Base-by-base conservation (phyloP, 805 yeast species). In the Lipomyces sp. region DNA sequence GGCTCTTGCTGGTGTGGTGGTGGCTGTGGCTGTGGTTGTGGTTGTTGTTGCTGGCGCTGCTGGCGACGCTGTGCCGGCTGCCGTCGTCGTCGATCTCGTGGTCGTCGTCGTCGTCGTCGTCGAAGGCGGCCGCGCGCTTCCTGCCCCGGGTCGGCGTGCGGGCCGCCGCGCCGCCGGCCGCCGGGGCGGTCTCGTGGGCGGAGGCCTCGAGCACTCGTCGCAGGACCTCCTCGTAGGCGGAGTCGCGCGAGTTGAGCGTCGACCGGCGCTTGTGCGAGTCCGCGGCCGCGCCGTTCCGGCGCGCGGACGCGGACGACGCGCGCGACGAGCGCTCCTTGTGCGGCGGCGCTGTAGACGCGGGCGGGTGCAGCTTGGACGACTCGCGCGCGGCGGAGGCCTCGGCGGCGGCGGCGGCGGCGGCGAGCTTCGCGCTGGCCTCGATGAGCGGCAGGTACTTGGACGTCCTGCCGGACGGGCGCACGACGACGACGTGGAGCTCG, bases 401-500 rank as follows among this genome's bases (percentile, higher is more conserved):
- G 23, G 14, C n/a, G 13, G 39, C 23, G 38, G 49, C 23, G 36
- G 40, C 13, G 36, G 45, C 6, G 45, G 53, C 24, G 35, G 29
- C 29, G 29, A 10, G 10, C 10, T 6, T 10, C 29, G 6, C 45
- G 16, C 48, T 47, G 23, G 45, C 45, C 61, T 64, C 58, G 74
- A 51, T 41, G 16, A 69, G 73, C 4, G 78, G 85, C 60, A 70
- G 64, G 62, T 80, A 81, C 56, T 68, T 66, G 28, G 80, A 72
- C 34, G 74, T 76, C 47, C 74, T 57, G 63, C 77, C 77, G 14
- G 74, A 73, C 33, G 74, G 70, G 16, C 72, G 70, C 28, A 75
- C 75, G 14, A 68, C 69, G 16, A 84, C 70, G 2, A 77, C 68
- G 66, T 91, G 98, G 41, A 86, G 70, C 28, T 86, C 90, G 0